Evolutionary conservation across 306 rosid species (phyloP).

Genomic region (Casuarina glauca): DNA sequence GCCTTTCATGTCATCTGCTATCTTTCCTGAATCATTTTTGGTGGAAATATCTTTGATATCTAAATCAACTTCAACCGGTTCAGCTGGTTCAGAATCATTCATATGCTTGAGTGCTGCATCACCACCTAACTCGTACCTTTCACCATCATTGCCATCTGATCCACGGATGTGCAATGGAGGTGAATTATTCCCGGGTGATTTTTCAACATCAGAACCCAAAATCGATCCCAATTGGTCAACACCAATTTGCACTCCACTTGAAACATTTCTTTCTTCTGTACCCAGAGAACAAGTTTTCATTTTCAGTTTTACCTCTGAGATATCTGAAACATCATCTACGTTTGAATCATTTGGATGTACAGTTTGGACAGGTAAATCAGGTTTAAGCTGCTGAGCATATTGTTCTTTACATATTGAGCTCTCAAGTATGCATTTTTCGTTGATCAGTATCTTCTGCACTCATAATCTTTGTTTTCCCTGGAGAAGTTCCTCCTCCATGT

Average conservation of each 20-base stretch:
- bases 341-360: conserved; percentile 35
- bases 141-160: conserved; percentile 40
- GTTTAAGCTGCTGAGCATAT: conserved; percentile 29
- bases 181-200: conserved; percentile 37
- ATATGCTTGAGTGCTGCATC: conserved; percentile 24
- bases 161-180: conserved; percentile 26
- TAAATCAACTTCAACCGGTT: conserved; percentile 36
- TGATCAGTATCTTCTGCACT: conserved; percentile 40
- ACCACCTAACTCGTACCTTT: conserved; percentile 39
- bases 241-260: conserved; percentile 35
- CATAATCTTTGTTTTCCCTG: conserved; percentile 18
- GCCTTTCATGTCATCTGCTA: conserved; percentile 28
- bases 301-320: conserved; percentile 29
- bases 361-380: conserved; percentile 28
- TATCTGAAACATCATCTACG: conserved; percentile 30
- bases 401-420: conserved; percentile 35
- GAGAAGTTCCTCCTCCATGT: conserved; percentile 30
- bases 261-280: conserved; percentile 21
- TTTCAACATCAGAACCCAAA: conserved; percentile 34
- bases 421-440: conserved; percentile 30
- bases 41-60: conserved; percentile 36
- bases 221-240: conserved; percentile 28
- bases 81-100: conserved; percentile 34
- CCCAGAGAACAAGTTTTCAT: conserved; percentile 34
- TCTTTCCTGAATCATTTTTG: conserved; percentile 34